Conservation (phyloP, 1,139 yeast genomes). For the Arxiozyma telluris region DNA sequence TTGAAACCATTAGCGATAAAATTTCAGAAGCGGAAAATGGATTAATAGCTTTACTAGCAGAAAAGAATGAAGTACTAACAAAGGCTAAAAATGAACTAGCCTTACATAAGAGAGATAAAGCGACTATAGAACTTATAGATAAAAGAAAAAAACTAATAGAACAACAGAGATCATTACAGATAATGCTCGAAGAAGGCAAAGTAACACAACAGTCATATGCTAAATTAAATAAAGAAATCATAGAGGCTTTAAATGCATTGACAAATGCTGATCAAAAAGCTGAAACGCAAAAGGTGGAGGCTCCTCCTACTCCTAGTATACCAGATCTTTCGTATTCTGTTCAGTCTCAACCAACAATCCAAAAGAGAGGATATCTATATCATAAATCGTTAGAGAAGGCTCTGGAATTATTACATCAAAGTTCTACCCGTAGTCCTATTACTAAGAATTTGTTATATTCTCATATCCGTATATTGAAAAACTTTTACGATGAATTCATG, state of each 20-base stretch:
- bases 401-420: conserved; percentile 14
- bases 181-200: conserved; percentile 12
- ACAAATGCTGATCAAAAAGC: conserved; percentile 2
- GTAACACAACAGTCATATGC: conserved; percentile 9
- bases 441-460: conserved; percentile 15
- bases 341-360: background rate
- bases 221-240: conserved; percentile 9
- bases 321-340: background rate
- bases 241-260: conserved; percentile 13
- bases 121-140: conserved; percentile 7
- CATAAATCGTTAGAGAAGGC: conserved; percentile 21
- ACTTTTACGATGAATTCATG: conserved; percentile 11
- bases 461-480: conserved; percentile 14
- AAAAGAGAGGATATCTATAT: conserved; percentile 11
- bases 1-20: conserved; percentile 12
- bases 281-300: background rate
- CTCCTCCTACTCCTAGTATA: background rate
- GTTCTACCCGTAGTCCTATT: conserved; percentile 16
- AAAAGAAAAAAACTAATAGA: conserved; percentile 15
- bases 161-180: conserved; percentile 13
- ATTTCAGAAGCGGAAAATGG: conserved; percentile 5
- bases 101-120: conserved; percentile 7
- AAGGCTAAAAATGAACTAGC: conserved; percentile 13
- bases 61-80: conserved; percentile 13
- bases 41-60: conserved; percentile 11